phyloP scores from a whole-genome alignment of 257 asterid genomes.

The Linaria vulgaris region DNA sequence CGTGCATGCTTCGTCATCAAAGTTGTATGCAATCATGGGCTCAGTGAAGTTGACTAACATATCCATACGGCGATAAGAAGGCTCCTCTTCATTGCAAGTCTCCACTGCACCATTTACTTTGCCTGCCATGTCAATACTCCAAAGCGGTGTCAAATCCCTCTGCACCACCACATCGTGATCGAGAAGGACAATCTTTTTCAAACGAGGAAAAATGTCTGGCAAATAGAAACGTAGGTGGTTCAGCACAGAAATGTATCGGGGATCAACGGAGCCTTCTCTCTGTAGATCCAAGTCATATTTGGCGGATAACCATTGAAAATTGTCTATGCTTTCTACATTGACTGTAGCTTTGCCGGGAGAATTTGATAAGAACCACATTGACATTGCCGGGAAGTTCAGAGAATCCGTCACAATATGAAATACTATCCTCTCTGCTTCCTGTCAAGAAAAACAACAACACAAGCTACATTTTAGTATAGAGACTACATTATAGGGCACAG shows the following conservation, averaged over 20 bases:
- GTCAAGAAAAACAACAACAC: constrained; percentile 32
- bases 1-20: constrained; percentile 66
- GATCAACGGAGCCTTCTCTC: constrained; percentile 62
- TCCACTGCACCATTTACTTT: constrained; percentile 86
- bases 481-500: too few species aligned
- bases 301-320: constrained; percentile 55
- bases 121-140: constrained; percentile 66
- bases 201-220: constrained; percentile 79
- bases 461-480: too few species aligned
- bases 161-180: constrained; percentile 96
- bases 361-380: constrained; percentile 90
- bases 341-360: constrained; percentile 76
- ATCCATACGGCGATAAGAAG: constrained; percentile 79
- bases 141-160: constrained; percentile 73
- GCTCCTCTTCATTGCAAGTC: constrained; percentile 66
- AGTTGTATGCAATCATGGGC: constrained; percentile 48
- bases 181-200: constrained; percentile 75
- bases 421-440: constrained; percentile 75
- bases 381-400: constrained; percentile 74
- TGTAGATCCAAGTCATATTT: constrained; percentile 49
- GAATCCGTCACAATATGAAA: constrained; percentile 87
- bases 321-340: constrained; percentile 63
- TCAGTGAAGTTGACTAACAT: constrained; percentile 69
- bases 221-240: constrained; percentile 88
- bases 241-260: constrained; percentile 67